A percentile compares a stretch with the other conserved stretches of the same genome.
Evolutionary conservation across 768 basidiomycete genomes (phyloP).

Genomic region (Hericium rajendrae): DNA sequence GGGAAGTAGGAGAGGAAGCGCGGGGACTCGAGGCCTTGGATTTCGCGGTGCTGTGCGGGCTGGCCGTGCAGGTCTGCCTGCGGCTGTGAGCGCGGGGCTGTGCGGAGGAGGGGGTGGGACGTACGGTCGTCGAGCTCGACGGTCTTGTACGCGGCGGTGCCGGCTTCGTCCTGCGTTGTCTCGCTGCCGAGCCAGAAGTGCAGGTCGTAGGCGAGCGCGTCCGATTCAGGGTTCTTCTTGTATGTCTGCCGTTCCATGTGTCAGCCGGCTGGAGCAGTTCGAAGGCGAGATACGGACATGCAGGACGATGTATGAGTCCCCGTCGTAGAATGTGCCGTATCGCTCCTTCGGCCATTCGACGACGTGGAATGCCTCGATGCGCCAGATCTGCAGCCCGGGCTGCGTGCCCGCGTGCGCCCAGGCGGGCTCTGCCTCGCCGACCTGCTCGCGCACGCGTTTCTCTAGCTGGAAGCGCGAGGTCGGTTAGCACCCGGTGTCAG

Average conservation of each 20-base stretch:
- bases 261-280: too few relatives aligned
- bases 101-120: conserved; percentile 13
- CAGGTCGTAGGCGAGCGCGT: conserved; percentile 43
- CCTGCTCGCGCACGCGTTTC: conserved; percentile 43
- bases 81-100: background rate
- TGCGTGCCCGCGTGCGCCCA: conserved; percentile 39
- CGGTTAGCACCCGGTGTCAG: background rate
- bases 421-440: conserved; percentile 39
- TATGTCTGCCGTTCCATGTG: conserved; percentile 35
- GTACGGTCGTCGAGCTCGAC: conserved; percentile 57
- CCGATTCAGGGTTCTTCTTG: conserved; percentile 38
- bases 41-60: conserved; percentile 54
- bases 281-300: conserved; percentile 31
- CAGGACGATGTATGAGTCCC: conserved; percentile 58
- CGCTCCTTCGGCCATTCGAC: conserved; percentile 43
- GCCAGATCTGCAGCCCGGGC: conserved; percentile 45
- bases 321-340: conserved; percentile 49
- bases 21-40: conserved; percentile 46
- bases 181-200: conserved; percentile 59
- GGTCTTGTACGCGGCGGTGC: conserved; percentile 56
- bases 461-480: conserved; percentile 33
- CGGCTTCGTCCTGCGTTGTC: conserved; percentile 51
- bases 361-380: conserved; percentile 47
- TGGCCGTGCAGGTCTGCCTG: conserved; percentile 48
- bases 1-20: conserved; percentile 43